Base-by-base conservation (phyloP, 108 stramenopile species). In the Epipyxis sp. region DNA sequence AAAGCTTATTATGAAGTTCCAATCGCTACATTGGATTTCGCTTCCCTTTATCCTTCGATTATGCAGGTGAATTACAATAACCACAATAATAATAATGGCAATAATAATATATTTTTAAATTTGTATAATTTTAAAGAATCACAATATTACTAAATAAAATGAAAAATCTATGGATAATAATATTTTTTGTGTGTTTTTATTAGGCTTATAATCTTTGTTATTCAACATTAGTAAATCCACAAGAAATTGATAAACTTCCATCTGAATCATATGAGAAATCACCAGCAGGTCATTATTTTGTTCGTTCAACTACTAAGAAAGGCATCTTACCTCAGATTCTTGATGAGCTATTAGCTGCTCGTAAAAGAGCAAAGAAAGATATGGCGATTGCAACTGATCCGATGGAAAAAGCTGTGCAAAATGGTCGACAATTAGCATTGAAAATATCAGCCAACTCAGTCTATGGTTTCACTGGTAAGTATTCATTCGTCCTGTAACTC, bases 161-260 rank as follows among this genome's bases (percentile, higher is more conserved):
- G n/a, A n/a, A n/a, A n/a, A n/a, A n/a, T n/a, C n/a, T n/a, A n/a
- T n/a, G n/a, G n/a, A n/a, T n/a, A n/a, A n/a, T n/a, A n/a, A n/a
- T n/a, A n/a, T n/a, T n/a, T n/a, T n/a, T n/a, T n/a, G n/a, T n/a
- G n/a, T n/a, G n/a, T n/a, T n/a, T n/a, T n/a, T n/a, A n/a, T n/a
- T n/a, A n/a, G n/a, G 98, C 97, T 29, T 97, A 95, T 86, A 99
- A 99, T 80, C 85, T 99, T 43, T 99, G 98, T 89, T 99, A 97
- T 85, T 94, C 94, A 30, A 99, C 98, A 0, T 86, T 97, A 77
- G 82, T 97, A 27, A 81, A 87, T 61, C 84, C 88, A 29, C 78
- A 84, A 46, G 97, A 96, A 61, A 91, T 88, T 40, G 25, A 44
- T 59, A 84, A 82, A 69, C 85, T 96, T 37, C 83, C 85, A 58